These are phyloP conservation scores for Exophiala dermatitidis DNA, from an alignment of 2,329 filamentous ascomycete genomes.

Conservation along the genomic window DNA sequence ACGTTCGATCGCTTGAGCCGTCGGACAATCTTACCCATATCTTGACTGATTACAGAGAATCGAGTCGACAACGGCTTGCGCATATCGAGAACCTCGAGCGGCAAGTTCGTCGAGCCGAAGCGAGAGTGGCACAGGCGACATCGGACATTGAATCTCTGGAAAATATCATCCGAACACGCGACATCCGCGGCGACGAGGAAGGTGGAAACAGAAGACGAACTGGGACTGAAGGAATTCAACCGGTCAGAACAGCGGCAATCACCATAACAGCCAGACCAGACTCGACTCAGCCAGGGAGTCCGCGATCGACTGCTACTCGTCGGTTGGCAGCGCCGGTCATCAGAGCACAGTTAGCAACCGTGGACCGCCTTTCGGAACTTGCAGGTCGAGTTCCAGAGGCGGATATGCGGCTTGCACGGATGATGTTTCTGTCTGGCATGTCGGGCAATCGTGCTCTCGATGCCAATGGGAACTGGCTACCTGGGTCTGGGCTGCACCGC, in stretches of 20 bases:
- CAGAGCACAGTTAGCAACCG: neutral
- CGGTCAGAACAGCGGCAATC: neutral
- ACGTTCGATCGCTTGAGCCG: constrained; percentile 1
- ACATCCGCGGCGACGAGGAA: neutral
- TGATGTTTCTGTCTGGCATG: constrained; percentile 18
- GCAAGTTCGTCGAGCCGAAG: constrained; percentile 25
- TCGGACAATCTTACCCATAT: constrained; percentile 8
- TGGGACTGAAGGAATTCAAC: neutral
- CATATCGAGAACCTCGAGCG: constrained; percentile 21
- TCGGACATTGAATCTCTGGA: constrained; percentile 18
- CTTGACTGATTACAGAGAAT: constrained; percentile 14
- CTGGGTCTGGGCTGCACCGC: constrained; percentile 28
- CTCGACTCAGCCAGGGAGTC: neutral
- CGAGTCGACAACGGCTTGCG: constrained; percentile 12
- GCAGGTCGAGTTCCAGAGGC: constrained; percentile 15
- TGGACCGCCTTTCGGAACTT: neutral
- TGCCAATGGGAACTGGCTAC: constrained; percentile 27
- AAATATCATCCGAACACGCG: constrained; percentile 5
- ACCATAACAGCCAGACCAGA: neutral
- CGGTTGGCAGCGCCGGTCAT: neutral
- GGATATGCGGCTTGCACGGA: constrained; percentile 21
- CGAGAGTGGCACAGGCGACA: constrained; percentile 20
- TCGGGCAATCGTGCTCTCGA: constrained; percentile 17
- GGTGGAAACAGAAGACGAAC: neutral
- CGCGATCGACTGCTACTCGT: neutral